phyloP scores from a whole-genome alignment of 176 grass and related monocot species.

The Phoenix roebelenii region DNA sequence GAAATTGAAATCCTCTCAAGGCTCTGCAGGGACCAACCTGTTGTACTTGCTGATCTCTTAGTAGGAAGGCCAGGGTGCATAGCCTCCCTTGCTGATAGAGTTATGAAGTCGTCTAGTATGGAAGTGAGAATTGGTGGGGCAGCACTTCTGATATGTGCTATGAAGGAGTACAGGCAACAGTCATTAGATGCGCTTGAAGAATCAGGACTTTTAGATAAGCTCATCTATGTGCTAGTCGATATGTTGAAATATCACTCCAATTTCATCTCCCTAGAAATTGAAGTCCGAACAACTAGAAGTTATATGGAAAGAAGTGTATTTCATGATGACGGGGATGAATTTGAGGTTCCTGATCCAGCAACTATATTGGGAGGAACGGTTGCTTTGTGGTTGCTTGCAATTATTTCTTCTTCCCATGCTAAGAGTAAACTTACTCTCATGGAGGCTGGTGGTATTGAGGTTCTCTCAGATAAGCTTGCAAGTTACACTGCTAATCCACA shows the following conservation, averaged over 20 bases:
- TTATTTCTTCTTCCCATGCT: conserved; percentile 61
- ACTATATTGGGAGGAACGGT: conserved; percentile 58
- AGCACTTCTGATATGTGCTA: conserved; percentile 57
- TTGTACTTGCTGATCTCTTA: conserved; percentile 65
- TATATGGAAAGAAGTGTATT: conserved; percentile 38
- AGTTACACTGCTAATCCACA: conserved; percentile 41
- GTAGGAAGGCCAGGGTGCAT: conserved; percentile 56
- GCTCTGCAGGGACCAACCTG: conserved; percentile 59
- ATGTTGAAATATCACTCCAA: conserved; percentile 61
- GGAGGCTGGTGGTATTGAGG: conserved; percentile 65
- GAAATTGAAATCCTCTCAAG: conserved; percentile 82
- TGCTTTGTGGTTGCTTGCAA: conserved; percentile 72
- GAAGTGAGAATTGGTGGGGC: conserved; percentile 69
- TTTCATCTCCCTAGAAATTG: conserved; percentile 48
- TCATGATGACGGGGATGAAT: conserved; percentile 50
- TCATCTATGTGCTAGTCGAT: conserved; percentile 65
- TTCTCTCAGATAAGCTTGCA: conserved; percentile 75
- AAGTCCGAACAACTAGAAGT: conserved; percentile 44
- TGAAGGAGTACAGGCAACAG: conserved; percentile 52
- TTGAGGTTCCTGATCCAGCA: conserved; percentile 40
- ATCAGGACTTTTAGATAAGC: conserved; percentile 52
- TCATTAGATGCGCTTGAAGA: conserved; percentile 48
- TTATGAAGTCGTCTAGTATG: conserved; percentile 52
- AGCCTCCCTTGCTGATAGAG: conserved; percentile 57
- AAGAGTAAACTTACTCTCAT: conserved; percentile 58